Percentiles rank a stretch among this genome's conserved stretches.
These are phyloP conservation scores for Rhizopogon roseolus DNA, from an alignment of 768 basidiomycete genomes.

Conservation along the genomic window DNA sequence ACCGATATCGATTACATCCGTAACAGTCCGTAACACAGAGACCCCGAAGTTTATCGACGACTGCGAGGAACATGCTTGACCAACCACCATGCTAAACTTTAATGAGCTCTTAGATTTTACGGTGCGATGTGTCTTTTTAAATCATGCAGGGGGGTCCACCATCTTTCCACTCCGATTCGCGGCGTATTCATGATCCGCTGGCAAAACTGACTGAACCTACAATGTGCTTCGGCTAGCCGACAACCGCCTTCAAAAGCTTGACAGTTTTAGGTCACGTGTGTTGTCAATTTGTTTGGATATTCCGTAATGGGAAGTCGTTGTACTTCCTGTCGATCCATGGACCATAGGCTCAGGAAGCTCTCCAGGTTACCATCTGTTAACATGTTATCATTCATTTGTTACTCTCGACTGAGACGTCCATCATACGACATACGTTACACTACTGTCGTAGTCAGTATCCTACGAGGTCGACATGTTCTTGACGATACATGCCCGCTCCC, in stretches of 20 bases:
- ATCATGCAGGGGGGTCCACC: no score
- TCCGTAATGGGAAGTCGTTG: background rate
- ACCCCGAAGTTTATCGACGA: background rate
- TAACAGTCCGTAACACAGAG: background rate
- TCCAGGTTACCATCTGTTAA: background rate
- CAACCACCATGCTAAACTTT: no score
- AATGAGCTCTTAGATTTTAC: no score
- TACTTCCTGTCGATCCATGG: background rate
- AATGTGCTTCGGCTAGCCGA: conserved; percentile 5
- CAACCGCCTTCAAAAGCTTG: background rate
- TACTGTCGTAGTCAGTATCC: background rate
- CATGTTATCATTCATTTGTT: no score
- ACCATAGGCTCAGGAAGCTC: no score
- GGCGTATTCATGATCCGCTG: no score
- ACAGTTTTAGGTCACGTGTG: background rate
- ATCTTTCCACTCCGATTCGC: no score
- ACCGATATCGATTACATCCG: background rate
- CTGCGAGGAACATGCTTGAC: no score
- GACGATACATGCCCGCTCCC: background rate
- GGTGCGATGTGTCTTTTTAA: no score
- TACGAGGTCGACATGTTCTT: background rate
- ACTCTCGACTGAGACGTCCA: background rate
- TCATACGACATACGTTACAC: background rate
- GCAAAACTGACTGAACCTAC: conserved; percentile 9
- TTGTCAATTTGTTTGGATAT: background rate